These are phyloP conservation scores for Talaromyces funiculosus DNA, from an alignment of 2,329 filamentous ascomycete species.

Conservation along the genomic window DNA sequence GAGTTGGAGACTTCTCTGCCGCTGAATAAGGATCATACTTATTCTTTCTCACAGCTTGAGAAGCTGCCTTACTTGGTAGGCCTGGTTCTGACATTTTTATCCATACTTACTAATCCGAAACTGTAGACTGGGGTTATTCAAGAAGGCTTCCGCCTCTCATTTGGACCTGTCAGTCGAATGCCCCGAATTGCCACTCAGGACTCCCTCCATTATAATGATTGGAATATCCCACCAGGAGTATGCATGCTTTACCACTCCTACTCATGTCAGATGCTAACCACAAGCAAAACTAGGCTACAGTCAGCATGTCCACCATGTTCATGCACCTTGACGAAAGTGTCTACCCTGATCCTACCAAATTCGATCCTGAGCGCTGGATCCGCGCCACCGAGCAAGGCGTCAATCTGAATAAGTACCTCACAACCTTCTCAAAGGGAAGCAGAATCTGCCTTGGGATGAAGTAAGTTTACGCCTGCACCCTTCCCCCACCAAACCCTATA, in stretches of 20 bases:
- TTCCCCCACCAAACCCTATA: no score
- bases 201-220: not conserved
- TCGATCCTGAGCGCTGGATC: slow-evolving; percentile 26
- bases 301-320: slow-evolving; percentile 18
- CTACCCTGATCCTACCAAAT: slow-evolving; percentile 23
- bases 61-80: not conserved
- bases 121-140: not conserved
- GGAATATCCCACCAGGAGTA: slow-evolving; percentile 3
- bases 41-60: not conserved
- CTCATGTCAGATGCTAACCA: no score
- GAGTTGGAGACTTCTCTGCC: not conserved
- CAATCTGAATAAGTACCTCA: not conserved
- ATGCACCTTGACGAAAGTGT: slow-evolving; percentile 22
- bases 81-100: not conserved
- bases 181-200: not conserved
- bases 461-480: no score
- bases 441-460: not conserved
- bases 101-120: not conserved
- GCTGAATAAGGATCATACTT: not conserved
- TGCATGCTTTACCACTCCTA: no score
- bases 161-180: not conserved
- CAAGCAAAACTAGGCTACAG: not conserved
- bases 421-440: not conserved
- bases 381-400: not conserved
- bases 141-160: not conserved